Percentiles rank a stretch among this genome's conserved stretches.
Evolutionary conservation across 345 rosid genomes (phyloP).

Genomic region (Schrenkiella parvula): DNA sequence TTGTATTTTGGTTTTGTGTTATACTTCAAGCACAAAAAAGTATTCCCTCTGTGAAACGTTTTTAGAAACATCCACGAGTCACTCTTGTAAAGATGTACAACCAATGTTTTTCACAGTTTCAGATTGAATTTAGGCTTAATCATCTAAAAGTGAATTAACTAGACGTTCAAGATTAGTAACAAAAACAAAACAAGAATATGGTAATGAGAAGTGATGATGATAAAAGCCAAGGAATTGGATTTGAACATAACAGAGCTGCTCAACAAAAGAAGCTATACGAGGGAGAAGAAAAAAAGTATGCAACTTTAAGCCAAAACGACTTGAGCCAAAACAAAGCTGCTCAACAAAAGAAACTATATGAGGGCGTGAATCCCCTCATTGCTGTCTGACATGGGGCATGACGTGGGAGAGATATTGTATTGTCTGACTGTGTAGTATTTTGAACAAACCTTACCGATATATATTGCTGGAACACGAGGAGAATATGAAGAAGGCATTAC

Average conservation of each 20-base stretch:
- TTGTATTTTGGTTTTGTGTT: constrained; percentile 59
- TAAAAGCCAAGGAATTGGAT: neutral
- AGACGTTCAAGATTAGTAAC: neutral
- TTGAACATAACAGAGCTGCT: neutral
- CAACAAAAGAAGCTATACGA: neutral
- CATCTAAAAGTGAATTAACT: neutral
- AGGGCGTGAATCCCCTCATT: too few species aligned
- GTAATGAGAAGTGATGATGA: neutral
- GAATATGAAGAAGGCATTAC: neutral
- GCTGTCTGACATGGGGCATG: too few species aligned
- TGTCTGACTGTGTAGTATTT: neutral
- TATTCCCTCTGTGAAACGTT: constrained; percentile 58
- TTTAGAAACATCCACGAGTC: neutral
- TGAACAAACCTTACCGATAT: neutral
- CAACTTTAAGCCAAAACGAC: too few species aligned
- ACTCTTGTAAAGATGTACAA: constrained; percentile 1
- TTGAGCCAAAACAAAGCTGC: too few species aligned
- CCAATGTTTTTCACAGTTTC: neutral
- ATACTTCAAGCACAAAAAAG: constrained; percentile 79
- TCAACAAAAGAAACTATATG: too few species aligned
- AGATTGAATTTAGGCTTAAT: neutral
- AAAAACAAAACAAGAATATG: neutral
- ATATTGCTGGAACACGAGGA: neutral
- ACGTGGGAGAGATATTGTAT: neutral
- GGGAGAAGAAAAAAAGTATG: neutral